Percentiles rank a stretch among this genome's conserved stretches.
Evolutionary conservation across 257 asterid genomes (phyloP).

Genomic region (Forsythia suspensa): DNA sequence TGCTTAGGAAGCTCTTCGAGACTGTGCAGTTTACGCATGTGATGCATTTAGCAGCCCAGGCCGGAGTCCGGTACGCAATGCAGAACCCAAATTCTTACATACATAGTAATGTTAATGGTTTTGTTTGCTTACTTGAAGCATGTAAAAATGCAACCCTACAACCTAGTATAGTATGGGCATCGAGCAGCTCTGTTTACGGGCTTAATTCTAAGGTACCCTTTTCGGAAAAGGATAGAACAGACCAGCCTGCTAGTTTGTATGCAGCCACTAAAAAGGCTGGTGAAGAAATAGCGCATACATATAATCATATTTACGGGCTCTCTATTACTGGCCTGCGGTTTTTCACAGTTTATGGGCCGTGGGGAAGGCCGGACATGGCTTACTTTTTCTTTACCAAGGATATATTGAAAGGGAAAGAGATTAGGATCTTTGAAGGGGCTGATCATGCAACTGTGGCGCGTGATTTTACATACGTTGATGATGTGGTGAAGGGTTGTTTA

Average conservation of each 20-base stretch:
- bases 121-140: slow-evolving; percentile 64
- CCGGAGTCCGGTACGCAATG: slow-evolving; percentile 86
- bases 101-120: slow-evolving; percentile 68
- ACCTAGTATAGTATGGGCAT: slow-evolving; percentile 79
- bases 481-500: slow-evolving; percentile 78
- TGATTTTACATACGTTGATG: slow-evolving; percentile 83
- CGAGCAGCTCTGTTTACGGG: slow-evolving; percentile 83
- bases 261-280: slow-evolving; percentile 94
- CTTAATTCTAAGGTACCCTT: slow-evolving; percentile 81
- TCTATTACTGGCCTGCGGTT: slow-evolving; percentile 74
- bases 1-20: slow-evolving; percentile 53
- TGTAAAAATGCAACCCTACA: slow-evolving; percentile 65
- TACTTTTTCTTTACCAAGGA: slow-evolving; percentile 79
- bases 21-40: slow-evolving; percentile 65
- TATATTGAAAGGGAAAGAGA: slow-evolving; percentile 68
- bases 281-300: slow-evolving; percentile 78
- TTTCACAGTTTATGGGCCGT: slow-evolving; percentile 86
- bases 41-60: slow-evolving; percentile 89
- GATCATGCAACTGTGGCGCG: slow-evolving; percentile 72
- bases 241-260: slow-evolving; percentile 79
- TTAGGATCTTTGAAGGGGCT: slow-evolving; percentile 63
- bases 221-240: slow-evolving; percentile 71
- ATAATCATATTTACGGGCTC: slow-evolving; percentile 77
- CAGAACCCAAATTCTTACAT: slow-evolving; percentile 68
- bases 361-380: slow-evolving; percentile 96